Base-by-base conservation (phyloP, 805 yeast species). In the Saccharomyces paradoxus region DNA sequence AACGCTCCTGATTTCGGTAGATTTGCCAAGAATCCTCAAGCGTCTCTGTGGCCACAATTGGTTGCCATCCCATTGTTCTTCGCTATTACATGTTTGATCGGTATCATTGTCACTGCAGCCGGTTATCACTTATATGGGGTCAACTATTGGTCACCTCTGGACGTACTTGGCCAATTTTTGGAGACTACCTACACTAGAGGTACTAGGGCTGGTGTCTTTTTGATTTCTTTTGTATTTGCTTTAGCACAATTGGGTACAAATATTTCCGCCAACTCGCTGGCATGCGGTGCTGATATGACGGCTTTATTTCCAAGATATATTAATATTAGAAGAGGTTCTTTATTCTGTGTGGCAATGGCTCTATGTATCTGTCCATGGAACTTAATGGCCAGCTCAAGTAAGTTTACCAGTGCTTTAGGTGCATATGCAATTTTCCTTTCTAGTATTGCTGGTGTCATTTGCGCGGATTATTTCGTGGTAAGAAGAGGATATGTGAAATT, bases 1-100 rank as follows among this genome's bases (percentile, higher is more conserved):
- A 88, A 88, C 71, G 87, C 91, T 9, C 92, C 95, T 0, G 96
- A 88, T 74, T 87, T 87, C 66, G 75, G 91, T 21, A 80, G 96
- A 65, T 84, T 88, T 70, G 82, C 94, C 3, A 76, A 74, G 51
- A 78, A 79, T 17, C 72, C 74, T 27, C 66, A 56, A 24, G 65
- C 79, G 14, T 74, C 81, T 6, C 62, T 72, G 28, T 75, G 75
- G 72, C 75, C 84, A 6, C 86, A 82, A 66, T 62, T 76, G 48
- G 62, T 83, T 30, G 75, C 89, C 2, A 81, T 88, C 53, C 94
- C 95, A 21, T 56, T 84, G 29, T 77, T 86, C 55, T 87, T 87
- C 70, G 82, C 89, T 4, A 63, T 87, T 54, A 87, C 94, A 28
- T 82, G 91, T 27, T 74, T 88, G 60, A 83, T 88, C 63, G 96